Conservation (phyloP, 495 filamentous ascomycete species). For the Acidomyces sp. region DNA sequence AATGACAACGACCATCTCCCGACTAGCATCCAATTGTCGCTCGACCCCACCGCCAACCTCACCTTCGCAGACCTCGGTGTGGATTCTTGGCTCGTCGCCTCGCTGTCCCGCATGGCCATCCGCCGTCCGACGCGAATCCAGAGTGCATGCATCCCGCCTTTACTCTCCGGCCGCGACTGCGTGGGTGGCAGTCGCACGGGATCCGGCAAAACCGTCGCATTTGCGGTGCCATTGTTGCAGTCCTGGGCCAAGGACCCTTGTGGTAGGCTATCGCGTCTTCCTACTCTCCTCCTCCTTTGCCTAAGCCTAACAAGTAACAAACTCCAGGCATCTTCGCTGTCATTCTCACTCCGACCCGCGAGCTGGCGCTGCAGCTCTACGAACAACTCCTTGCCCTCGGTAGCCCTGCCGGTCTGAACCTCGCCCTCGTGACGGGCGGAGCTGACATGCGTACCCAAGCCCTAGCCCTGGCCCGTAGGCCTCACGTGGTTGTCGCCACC, state of each 20-base stretch:
- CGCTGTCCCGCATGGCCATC: slow-evolving; percentile 76
- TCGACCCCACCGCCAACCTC: slow-evolving; percentile 31
- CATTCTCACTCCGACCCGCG: slow-evolving; percentile 79
- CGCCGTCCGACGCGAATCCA: slow-evolving; percentile 84
- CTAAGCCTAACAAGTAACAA: too few species aligned
- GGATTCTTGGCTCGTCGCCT: slow-evolving; percentile 77
- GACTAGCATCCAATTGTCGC: slow-evolving; percentile 2
- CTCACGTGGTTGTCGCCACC: slow-evolving; percentile 88
- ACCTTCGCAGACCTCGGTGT: slow-evolving; percentile 66
- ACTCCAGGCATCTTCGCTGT: slow-evolving; percentile 82
- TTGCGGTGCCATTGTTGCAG: slow-evolving; percentile 84
- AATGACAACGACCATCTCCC: not conserved
- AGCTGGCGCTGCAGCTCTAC: slow-evolving; percentile 88
- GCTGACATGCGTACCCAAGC: slow-evolving; percentile 87
- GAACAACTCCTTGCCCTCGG: slow-evolving; percentile 92
- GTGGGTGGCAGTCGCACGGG: slow-evolving; percentile 90
- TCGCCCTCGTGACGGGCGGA: slow-evolving; percentile 76
- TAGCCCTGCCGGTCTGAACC: slow-evolving; percentile 69
- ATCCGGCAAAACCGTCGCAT: slow-evolving; percentile 98
- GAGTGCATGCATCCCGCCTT: slow-evolving; percentile 77
- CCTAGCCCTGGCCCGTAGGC: slow-evolving; percentile 60
- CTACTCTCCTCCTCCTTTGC: too few species aligned
- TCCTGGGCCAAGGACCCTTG: slow-evolving; percentile 85
- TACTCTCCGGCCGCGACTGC: slow-evolving; percentile 78
- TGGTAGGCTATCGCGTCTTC: too few species aligned